Base-by-base conservation (phyloP, 352 stramenopile species). In the Phytopythium aichiense region DNA sequence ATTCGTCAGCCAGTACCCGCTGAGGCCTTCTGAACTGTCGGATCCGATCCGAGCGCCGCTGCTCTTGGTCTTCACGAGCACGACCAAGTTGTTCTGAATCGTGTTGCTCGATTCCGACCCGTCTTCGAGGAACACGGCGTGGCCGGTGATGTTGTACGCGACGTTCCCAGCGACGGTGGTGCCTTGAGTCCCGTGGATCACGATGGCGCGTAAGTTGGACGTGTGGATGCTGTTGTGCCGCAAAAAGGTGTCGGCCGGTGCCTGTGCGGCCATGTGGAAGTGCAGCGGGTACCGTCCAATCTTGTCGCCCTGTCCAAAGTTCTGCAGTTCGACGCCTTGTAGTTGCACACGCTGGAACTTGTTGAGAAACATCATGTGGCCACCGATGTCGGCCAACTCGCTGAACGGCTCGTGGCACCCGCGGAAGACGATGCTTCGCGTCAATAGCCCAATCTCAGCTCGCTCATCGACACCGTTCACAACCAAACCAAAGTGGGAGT, bases 101-200 rank as follows among this genome's bases (percentile, higher is more conserved):
- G 58, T 56, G 65, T 90, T 91, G 55, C 71, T 69, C n/a, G 54
- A 65, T 55, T 91, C 84, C 16, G 66, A 72, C 28, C 84, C 81
- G 63, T 88, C 79, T 66, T 91, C 79, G 11, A 90, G 59, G 65
- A 86, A 81, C 4, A 86, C 48, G 1, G 73, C 69, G 55, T 85
- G 75, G 16, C 75, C 79, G 2, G 66, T 66, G 38, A 84, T 74
- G 55, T 84, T 76, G 66, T 63, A 87, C 23, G 58, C 68, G 6
- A 87, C 73, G 35, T 85, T 85, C 51, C 64, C 25, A 18, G 81
- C 67, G 18, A 89, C 60, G 0, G 56, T 16, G 13, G 82, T 64
- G 60, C 75, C 64, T 15, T 81, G 71, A 16, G 72, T 79, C 31
- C 75, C 79, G 60, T 89, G 79, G n/a, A 86, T 56, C 35, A 65